phyloP scores from a whole-genome alignment of 257 asterid species.

The Solanum pennellii region DNA sequence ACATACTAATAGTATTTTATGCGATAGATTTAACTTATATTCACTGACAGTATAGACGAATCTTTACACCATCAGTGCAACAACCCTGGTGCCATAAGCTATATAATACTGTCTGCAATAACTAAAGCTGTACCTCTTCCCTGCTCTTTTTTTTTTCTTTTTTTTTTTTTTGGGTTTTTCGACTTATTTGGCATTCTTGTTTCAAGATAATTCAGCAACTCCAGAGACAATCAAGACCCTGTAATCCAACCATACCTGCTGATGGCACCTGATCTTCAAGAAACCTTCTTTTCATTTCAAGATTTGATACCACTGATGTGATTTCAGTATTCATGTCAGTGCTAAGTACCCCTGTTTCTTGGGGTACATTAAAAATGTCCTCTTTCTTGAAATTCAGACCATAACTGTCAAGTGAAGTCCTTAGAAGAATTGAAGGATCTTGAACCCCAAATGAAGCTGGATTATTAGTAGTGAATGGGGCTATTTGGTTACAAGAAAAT shows the following conservation, averaged over 20 bases:
- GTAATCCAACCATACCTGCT: slow-evolving; percentile 15
- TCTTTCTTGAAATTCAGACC: slow-evolving; percentile 27
- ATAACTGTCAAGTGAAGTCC: slow-evolving; percentile 21
- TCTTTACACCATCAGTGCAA: background rate
- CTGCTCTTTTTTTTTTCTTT: background rate
- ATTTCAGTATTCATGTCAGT: slow-evolving; percentile 30
- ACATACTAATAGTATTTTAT: background rate
- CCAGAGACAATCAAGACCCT: slow-evolving; percentile 59
- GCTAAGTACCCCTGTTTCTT: slow-evolving; percentile 30
- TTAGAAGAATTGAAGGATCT: slow-evolving; percentile 13
- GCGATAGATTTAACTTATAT: background rate
- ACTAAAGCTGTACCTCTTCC: background rate
- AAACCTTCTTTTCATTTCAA: slow-evolving; percentile 35
- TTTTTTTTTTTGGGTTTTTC: too few species aligned
- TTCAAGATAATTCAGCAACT: slow-evolving; percentile 18
- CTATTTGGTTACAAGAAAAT: slow-evolving; percentile 14
- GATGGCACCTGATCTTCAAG: slow-evolving; percentile 23
- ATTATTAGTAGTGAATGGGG: background rate
- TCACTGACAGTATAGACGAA: background rate
- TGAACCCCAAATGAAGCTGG: slow-evolving; percentile 10
- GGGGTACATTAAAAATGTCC: slow-evolving; percentile 27
- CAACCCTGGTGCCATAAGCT: background rate
- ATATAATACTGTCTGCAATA: background rate
- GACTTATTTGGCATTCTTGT: background rate
- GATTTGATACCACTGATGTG: slow-evolving; percentile 41